Base-by-base conservation (phyloP, 2,329 filamentous ascomycete genomes). In the Tolypocladium cylindrosporum region DNA sequence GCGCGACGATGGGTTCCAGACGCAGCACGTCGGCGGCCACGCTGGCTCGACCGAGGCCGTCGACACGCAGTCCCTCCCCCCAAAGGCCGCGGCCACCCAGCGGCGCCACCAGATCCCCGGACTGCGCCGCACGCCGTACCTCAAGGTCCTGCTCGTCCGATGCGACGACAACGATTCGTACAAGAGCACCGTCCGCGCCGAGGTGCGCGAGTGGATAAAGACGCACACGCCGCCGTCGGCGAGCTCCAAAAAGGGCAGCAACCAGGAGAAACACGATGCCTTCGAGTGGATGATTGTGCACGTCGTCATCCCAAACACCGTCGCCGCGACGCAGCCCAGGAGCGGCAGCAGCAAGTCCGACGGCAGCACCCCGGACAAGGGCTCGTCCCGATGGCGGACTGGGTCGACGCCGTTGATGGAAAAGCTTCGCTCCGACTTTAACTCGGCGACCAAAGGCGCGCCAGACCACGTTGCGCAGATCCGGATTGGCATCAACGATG, bases 131-230 rank as follows among this genome's bases (percentile, higher is more conserved):
- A 97, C 93, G 0, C 91, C 95, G 0, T 99, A 99, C 71, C 79
- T 99, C 60, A 97, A 96, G 71, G 77, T 99, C 8, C 88, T 92
- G 58, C 77, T 99, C 2, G 81, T 99, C 56, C 84, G 92, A 67
- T 97, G 94, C 74, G 94, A 97, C 74, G 94, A 99, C 69, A 96
- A 91, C 67, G 95, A 99, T 54, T 85, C 85, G 10, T 99, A 99
- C 79, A 97, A 96, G 73, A 78, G 83, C 1, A 84, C 84, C 14
- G 86, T 90, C 8, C 83, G 91, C 55, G 85, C 89, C 66, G 84
- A 90, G 64, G 79, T 99, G 41, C 84, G 90, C 55, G 92, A 97
- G 63, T 99, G 94, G 94, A 84, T 97, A 66, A 95, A 94, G 72
- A 77, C 82, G 8, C 82, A 95, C 61, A 85, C 87, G 0, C 81